Evolutionary conservation across 2,329 filamentous ascomycete genomes (phyloP), one percentile per base, ranked within the genome.

Genomic region (Pleurostoma richardsiae): DNA sequence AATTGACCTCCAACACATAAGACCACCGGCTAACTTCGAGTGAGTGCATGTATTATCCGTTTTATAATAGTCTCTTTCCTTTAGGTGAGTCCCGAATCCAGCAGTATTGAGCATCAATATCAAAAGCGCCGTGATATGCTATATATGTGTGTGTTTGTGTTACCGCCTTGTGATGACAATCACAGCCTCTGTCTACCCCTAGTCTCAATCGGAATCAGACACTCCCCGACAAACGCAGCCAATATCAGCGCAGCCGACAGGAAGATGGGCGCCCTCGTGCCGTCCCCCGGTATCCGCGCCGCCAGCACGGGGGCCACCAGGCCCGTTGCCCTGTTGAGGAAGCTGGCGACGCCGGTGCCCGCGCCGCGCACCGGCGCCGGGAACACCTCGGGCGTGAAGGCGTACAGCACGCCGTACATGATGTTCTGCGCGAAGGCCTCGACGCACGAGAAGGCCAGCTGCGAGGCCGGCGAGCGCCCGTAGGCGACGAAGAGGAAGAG

Each of bases 381-480:
- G 8, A 90, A 89, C 29, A 89, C 80, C 58, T 90, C 86, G 0
- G 86, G 86, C 0, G 86, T 89, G 60, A 88, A 90, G 6, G 85
- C 83, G 60, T 88, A 90, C 2, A 90, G 68, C 1, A 88, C 83
- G 47, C 85, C 85, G 64, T 88, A 89, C 81, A 86, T 86, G 66
- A 87, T 84, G 59, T 87, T 87, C 64, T 88, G 84, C 53, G 82
- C 79, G 60, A 89, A 87, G 8, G 85, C 82, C 60, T 86, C 81
- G 52, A 85, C 70, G 52, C 80, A 87, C 0, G 78, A 82, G 60
- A 86, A 86, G 43, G 74, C 72, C 38, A 89, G 76, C 67, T 87
- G 82, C 49, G 72, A 69, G 38, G 68, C 63, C 1, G 80, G 71
- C 41, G 79, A 74, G 4, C 70, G 74, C 45, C 81, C 82, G 49